Conservation (phyloP, 1,139 yeast species). For the Geotrichum siamense region DNA sequence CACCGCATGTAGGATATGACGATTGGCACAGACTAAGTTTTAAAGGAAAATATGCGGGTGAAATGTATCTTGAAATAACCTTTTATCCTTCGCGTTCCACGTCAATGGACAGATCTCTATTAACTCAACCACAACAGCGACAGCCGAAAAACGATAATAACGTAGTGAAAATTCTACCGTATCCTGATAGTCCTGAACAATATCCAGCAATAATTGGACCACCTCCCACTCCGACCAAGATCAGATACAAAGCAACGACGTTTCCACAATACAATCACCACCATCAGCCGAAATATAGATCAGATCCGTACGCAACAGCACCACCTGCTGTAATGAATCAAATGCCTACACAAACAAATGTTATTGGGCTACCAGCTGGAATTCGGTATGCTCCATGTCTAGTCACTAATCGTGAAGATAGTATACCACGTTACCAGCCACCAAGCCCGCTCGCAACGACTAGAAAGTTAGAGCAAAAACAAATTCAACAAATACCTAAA, state of each 20-base stretch:
- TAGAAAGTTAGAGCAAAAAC: neutral
- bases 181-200: neutral
- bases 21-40: slow-evolving; percentile 70
- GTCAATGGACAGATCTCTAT: neutral
- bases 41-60: slow-evolving; percentile 75
- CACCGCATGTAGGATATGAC: slow-evolving; percentile 71
- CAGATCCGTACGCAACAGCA: neutral
- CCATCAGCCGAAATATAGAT: neutral
- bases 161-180: neutral
- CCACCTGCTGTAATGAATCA: neutral
- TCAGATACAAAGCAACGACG: neutral
- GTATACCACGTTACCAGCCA: neutral
- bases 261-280: too few species aligned
- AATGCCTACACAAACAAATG: neutral
- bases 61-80: slow-evolving; percentile 82
- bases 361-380: slow-evolving; percentile 8
- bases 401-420: neutral
- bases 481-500: neutral
- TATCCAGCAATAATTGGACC: neutral
- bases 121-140: neutral
- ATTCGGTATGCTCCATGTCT: slow-evolving; percentile 11
- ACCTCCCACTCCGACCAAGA: neutral
- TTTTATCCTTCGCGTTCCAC: slow-evolving; percentile 43
- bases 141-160: neutral
- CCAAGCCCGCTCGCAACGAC: neutral